These are phyloP conservation scores for Phoma sp. DNA, from an alignment of 2,329 filamentous ascomycete genomes.

Conservation along the genomic window DNA sequence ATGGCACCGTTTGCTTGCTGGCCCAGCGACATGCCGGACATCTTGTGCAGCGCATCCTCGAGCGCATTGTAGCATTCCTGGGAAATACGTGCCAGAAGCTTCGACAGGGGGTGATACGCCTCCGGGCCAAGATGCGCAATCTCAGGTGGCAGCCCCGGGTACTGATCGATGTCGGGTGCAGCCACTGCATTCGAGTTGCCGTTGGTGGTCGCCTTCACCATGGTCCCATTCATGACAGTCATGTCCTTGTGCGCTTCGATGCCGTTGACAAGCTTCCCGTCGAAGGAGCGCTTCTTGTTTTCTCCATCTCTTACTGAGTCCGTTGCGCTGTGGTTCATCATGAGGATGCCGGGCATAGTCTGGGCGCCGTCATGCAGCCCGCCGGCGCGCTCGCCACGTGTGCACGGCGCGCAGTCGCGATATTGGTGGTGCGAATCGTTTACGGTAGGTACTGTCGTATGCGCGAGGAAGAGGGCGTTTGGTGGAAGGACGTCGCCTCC, in stretches of 20 bases:
- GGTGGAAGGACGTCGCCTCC: background rate
- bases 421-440: background rate
- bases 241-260: constrained; percentile 24
- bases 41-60: constrained; percentile 70
- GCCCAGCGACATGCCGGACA: constrained; percentile 71
- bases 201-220: constrained; percentile 22
- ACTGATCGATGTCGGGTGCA: constrained; percentile 25
- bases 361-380: constrained; percentile 38
- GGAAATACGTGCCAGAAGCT: constrained; percentile 77
- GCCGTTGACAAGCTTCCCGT: constrained; percentile 43
- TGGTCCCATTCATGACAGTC: constrained; percentile 20
- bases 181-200: constrained; percentile 25
- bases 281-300: constrained; percentile 39
- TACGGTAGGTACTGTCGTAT: background rate
- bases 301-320: constrained; percentile 41
- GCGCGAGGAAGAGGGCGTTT: background rate
- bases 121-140: constrained; percentile 73
- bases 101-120: constrained; percentile 76
- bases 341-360: constrained; percentile 59
- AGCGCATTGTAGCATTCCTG: constrained; percentile 85
- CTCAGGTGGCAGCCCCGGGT: constrained; percentile 56
- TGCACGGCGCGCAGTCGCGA: constrained; percentile 16
- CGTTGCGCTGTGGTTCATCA: constrained; percentile 56
- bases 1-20: constrained; percentile 59
- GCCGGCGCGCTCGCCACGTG: constrained; percentile 41